Evolutionary conservation across 192 early-diverging fungal species (phyloP).

Genomic region (Dimargaris cristalligena): DNA sequence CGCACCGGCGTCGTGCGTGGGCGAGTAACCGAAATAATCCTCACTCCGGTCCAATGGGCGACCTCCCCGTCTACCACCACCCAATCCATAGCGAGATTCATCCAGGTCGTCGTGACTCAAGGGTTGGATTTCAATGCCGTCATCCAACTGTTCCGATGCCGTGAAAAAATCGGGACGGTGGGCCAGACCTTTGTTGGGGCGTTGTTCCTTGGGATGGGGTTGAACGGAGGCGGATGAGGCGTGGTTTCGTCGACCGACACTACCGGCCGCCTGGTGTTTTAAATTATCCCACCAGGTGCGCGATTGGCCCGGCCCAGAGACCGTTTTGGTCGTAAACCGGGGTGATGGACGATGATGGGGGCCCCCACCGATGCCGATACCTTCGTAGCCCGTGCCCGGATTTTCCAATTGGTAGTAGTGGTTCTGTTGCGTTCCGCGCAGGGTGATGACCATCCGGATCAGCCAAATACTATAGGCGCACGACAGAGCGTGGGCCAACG

Average conservation of each 20-base stretch:
- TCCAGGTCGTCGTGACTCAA: no score
- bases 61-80: no score
- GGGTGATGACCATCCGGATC: not conserved
- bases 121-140: constrained; percentile 4
- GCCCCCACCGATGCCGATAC: not conserved
- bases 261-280: not conserved
- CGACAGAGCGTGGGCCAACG: not conserved
- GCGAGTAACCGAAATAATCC: no score
- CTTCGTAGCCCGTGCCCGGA: not conserved
- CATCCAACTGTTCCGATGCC: constrained; percentile 1
- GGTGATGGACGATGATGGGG: not conserved
- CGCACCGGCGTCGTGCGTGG: not conserved
- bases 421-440: not conserved
- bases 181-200: not conserved
- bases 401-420: not conserved
- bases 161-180: constrained; percentile 1
- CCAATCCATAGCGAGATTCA: no score
- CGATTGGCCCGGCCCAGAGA: not conserved
- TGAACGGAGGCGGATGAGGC: not conserved
- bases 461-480: not conserved
- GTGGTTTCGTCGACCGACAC: no score
- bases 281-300: not conserved
- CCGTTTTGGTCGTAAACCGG: not conserved
- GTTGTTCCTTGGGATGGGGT: not conserved
- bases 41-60: no score